Evolutionary conservation across 495 filamentous ascomycete species (phyloP), one percentile per base, ranked within the genome.

Genomic region (Annulohypoxylon bovei): DNA sequence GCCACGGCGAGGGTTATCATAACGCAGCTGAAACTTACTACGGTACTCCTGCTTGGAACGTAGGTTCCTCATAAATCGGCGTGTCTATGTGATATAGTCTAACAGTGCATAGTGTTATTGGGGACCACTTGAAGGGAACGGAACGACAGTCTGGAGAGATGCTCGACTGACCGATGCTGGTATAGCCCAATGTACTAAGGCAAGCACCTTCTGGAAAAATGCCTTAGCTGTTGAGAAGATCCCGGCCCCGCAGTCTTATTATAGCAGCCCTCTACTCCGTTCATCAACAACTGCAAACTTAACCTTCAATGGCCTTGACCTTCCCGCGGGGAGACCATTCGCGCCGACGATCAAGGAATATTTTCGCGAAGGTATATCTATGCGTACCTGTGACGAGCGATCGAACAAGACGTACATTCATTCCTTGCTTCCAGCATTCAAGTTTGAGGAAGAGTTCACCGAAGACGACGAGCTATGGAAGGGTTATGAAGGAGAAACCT

Each of bases 371-470:
- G 83, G 83, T 0, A 89, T 94, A 56, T 87, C 87, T 59, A 86
- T 91, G 49, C 91, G 93, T 73, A 92, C 92, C 12, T 95, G 91
- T 72, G 91, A 95, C 76, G 84, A 87, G 33, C 82, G 92, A 4
- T 83, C 83, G 35, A 84, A 65, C 44, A 87, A 83, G 57, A 78
- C 82, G 5, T 84, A 84, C 47, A 89, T 94, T 72, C 76, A 82
- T 14, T 30, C 73, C 3, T 73, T 79, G 4, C 91, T 88, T 67
- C 90, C 90, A 0, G 61, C 28, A 6, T 93, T 86, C 78, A 76
- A 35, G 3, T 87, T 93, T 59, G 91, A 93, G 65, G 53, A 78
- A 0, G 87, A 86, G 4, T 92, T 95, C 72, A 74, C 80, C 0
- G 88, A 90, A 62, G 72, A 80, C 9, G 90, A 93, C 73, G 74